Evolutionary conservation across 495 filamentous ascomycete species (phyloP).

Genomic region (Darksidea phi): DNA sequence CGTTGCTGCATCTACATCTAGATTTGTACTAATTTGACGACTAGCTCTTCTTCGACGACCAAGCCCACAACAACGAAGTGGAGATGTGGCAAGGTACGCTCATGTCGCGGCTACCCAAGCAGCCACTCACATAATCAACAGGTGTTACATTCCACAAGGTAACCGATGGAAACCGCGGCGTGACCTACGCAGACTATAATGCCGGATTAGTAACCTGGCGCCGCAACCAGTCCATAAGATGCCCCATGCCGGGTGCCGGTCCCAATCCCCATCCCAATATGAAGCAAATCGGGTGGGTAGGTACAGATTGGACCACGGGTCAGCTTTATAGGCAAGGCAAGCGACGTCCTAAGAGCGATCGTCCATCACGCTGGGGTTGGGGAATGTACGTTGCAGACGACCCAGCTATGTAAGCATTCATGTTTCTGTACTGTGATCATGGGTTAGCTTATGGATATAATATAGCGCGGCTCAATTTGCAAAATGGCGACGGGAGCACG

Average conservation of each 20-base stretch:
- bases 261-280: slow-evolving; percentile 2
- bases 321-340: neutral
- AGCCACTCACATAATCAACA: neutral
- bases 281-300: neutral
- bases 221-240: slow-evolving; percentile 3
- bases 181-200: neutral
- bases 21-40: neutral
- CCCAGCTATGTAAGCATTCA: neutral
- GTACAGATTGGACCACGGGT: neutral
- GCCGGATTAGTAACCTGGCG: neutral
- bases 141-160: slow-evolving; percentile 2
- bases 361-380: slow-evolving; percentile 6
- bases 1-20: neutral
- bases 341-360: slow-evolving; percentile 1
- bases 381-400: slow-evolving; percentile 6
- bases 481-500: slow-evolving; percentile 2
- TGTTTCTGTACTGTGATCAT: neutral
- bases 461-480: neutral
- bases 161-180: neutral
- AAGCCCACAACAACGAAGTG: slow-evolving; percentile 3
- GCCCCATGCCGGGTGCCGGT: slow-evolving; percentile 2
- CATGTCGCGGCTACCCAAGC: neutral
- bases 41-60: slow-evolving; percentile 7
- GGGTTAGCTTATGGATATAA: neutral
- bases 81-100: slow-evolving; percentile 7